These are phyloP conservation scores for Salix suchowensis DNA, from an alignment of 345 rosid species.

Conservation along the genomic window DNA sequence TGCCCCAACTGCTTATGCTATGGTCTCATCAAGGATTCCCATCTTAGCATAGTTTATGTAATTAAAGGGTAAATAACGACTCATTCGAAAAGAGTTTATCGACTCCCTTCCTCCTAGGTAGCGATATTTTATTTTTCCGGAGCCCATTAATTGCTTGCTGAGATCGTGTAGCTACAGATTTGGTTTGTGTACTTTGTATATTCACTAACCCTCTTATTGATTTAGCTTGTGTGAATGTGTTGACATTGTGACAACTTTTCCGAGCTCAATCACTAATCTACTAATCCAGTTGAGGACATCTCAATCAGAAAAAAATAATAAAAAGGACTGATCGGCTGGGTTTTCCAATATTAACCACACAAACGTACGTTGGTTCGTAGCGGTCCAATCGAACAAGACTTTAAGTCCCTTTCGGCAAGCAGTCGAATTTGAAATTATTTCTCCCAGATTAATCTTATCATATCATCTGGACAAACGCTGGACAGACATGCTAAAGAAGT, in stretches of 20 bases:
- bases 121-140: neutral
- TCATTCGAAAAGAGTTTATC: neutral
- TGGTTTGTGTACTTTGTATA: no score
- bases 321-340: neutral
- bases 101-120: neutral
- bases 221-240: conserved; percentile 2
- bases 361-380: neutral
- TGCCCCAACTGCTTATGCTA: neutral
- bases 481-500: neutral
- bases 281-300: neutral
- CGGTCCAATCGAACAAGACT: neutral
- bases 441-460: neutral
- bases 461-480: neutral
- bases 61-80: neutral
- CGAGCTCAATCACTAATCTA: no score
- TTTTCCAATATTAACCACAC: neutral
- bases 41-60: neutral
- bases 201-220: no score
- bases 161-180: no score
- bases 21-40: neutral
- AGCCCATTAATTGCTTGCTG: no score
- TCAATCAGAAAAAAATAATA: no score
- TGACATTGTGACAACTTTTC: neutral
- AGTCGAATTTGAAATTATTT: neutral
- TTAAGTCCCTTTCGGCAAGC: neutral